Evolutionary conservation across 371 early-diverging fungal genomes (phyloP).

Genomic region (Mucor saturninus): DNA sequence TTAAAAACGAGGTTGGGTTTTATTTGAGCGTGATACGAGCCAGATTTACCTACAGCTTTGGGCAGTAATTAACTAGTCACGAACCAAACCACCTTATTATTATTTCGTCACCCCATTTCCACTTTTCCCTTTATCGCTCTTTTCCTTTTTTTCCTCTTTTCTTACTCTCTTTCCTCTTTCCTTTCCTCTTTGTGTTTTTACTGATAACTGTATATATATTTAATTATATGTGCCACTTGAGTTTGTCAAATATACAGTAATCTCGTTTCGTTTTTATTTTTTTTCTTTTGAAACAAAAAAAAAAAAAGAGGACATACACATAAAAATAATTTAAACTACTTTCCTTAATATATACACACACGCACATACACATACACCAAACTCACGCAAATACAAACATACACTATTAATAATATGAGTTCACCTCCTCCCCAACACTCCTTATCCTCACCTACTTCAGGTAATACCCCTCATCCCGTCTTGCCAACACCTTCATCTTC

Average conservation of each 20-base stretch:
- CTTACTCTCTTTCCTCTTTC: not conserved
- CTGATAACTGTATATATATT: not conserved
- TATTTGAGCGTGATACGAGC: constrained; percentile 2
- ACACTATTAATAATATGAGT: constrained; percentile 20
- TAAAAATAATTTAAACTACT: not conserved
- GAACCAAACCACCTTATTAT: constrained; percentile 4
- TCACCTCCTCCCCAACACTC: constrained; percentile 46
- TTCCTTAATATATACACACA: constrained; percentile 3
- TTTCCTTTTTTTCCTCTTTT: constrained; percentile 9
- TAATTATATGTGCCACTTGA: constrained; percentile 10
- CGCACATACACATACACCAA: not conserved
- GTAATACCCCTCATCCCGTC: constrained; percentile 29
- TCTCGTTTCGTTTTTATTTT: constrained; percentile 1
- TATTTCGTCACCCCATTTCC: not conserved
- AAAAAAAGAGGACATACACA: not conserved
- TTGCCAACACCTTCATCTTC: constrained; percentile 54
- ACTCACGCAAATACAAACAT: not conserved
- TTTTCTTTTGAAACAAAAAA: not conserved
- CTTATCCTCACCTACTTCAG: constrained; percentile 44
- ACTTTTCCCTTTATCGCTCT: not conserved
- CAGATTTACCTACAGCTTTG: not conserved
- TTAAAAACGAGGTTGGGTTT: constrained; percentile 5
- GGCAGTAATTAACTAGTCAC: not conserved
- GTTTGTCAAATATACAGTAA: constrained; percentile 7
- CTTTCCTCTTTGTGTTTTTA: constrained; percentile 8